These are phyloP conservation scores for Pueraria montana DNA, from an alignment of 306 rosid species.

Conservation along the genomic window DNA sequence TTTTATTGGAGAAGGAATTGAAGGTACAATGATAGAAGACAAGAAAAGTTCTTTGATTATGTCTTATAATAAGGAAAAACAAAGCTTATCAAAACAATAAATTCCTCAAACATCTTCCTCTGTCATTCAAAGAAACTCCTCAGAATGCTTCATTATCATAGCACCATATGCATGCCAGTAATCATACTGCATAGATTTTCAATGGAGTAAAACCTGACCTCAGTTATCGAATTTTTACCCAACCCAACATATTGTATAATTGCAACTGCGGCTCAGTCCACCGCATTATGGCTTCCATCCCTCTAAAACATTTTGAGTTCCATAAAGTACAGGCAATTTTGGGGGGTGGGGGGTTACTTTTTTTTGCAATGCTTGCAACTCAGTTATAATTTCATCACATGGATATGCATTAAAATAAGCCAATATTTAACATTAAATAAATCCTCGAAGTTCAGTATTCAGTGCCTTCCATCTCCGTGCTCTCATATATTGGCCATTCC, in stretches of 20 bases:
- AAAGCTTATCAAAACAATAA: not conserved
- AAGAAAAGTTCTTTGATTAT: not conserved
- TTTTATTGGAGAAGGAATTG: conserved; percentile 2
- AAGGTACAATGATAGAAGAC: conserved; percentile 9
- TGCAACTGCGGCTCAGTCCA: not conserved
- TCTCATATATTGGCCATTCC: too few relatives aligned
- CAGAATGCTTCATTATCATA: not conserved
- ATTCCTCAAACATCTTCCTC: not conserved
- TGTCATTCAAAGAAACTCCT: conserved; percentile 14
- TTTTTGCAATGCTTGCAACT: not conserved
- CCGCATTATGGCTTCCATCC: not conserved
- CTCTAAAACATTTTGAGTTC: not conserved
- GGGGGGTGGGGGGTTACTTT: not conserved
- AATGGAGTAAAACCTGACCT: not conserved
- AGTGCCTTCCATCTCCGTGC: too few relatives aligned
- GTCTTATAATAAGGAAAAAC: conserved; percentile 5
- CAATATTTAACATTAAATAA: too few relatives aligned
- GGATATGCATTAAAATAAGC: too few relatives aligned
- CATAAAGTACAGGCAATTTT: not conserved
- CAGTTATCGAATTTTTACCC: not conserved
- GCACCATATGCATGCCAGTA: not conserved
- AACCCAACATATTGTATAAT: not conserved
- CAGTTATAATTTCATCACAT: too few relatives aligned
- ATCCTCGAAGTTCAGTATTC: too few relatives aligned
- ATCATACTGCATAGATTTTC: not conserved